These are phyloP conservation scores for Acanthamoeba triangularis DNA, from an alignment of 208 protist species.

Conservation along the genomic window DNA sequence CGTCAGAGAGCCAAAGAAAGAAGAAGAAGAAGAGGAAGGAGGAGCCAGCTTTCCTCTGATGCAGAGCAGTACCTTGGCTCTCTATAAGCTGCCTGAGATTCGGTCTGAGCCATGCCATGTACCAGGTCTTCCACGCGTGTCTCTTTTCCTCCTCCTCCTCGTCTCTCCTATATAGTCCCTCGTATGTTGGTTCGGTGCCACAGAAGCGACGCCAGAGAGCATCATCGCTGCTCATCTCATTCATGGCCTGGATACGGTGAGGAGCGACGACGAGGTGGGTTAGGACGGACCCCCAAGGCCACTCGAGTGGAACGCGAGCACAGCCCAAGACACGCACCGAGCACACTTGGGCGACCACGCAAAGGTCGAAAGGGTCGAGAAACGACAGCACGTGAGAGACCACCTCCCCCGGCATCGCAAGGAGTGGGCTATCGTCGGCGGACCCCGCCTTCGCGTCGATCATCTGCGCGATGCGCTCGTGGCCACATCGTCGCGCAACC, in stretches of 20 bases:
- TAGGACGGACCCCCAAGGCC: too few relatives aligned
- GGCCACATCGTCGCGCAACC: too few relatives aligned
- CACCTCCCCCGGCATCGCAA: neutral
- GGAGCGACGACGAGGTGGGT: too few relatives aligned
- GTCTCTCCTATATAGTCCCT: neutral
- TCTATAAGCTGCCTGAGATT: neutral
- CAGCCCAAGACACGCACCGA: conserved; percentile 20
- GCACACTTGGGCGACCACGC: neutral
- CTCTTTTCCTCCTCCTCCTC: neutral
- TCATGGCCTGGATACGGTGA: too few relatives aligned
- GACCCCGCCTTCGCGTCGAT: neutral
- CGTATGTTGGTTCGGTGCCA: neutral
- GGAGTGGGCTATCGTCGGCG: too few relatives aligned
- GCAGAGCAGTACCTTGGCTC: too few relatives aligned
- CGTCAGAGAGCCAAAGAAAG: too few relatives aligned
- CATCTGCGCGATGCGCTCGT: neutral
- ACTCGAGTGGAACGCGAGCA: too few relatives aligned
- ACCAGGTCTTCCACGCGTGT: neutral
- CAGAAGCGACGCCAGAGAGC: conserved; percentile 10
- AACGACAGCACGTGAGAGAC: neutral
- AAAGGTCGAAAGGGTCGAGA: conserved; percentile 10
- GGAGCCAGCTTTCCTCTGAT: too few relatives aligned
- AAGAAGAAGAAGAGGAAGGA: too few relatives aligned
- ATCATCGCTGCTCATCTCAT: neutral
- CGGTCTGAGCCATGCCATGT: conserved; percentile 2